These are phyloP conservation scores for Pythium brassicae DNA, from an alignment of 352 stramenopile genomes.

Conservation along the genomic window DNA sequence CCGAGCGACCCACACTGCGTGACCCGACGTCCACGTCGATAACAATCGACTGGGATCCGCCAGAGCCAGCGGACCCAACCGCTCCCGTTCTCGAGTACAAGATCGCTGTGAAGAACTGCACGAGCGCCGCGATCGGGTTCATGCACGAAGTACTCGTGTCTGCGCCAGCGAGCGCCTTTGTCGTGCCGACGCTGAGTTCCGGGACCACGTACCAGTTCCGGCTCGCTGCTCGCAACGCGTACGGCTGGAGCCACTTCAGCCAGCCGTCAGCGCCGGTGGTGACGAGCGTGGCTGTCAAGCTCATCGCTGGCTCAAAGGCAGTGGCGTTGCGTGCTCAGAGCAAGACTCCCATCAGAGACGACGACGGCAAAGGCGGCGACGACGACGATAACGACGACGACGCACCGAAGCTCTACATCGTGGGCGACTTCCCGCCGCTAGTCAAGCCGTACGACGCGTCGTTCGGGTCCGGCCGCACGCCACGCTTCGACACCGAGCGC, in stretches of 20 bases:
- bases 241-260: slow-evolving; percentile 70
- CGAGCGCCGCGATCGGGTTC: slow-evolving; percentile 48
- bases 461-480: slow-evolving; percentile 59
- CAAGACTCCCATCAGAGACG: too few species aligned
- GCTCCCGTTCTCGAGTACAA: slow-evolving; percentile 47
- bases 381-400: not conserved
- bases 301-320: not conserved
- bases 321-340: not conserved
- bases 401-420: slow-evolving; percentile 20
- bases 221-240: slow-evolving; percentile 57
- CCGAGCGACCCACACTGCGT: slow-evolving; percentile 28
- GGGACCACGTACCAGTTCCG: slow-evolving; percentile 84
- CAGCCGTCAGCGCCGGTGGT: slow-evolving; percentile 51
- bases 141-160: slow-evolving; percentile 35
- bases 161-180: slow-evolving; percentile 16
- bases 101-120: slow-evolving; percentile 54
- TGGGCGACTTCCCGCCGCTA: slow-evolving; percentile 29
- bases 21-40: slow-evolving; percentile 46
- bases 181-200: slow-evolving; percentile 63
- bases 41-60: slow-evolving; percentile 37
- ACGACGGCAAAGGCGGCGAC: not conserved
- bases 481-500: slow-evolving; percentile 46
- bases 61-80: slow-evolving; percentile 20
- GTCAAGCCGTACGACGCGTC: slow-evolving; percentile 49
- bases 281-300: slow-evolving; percentile 31